Evolutionary conservation across 768 basidiomycete species (phyloP).

Genomic region (Tylopilus rubrobrunneus): DNA sequence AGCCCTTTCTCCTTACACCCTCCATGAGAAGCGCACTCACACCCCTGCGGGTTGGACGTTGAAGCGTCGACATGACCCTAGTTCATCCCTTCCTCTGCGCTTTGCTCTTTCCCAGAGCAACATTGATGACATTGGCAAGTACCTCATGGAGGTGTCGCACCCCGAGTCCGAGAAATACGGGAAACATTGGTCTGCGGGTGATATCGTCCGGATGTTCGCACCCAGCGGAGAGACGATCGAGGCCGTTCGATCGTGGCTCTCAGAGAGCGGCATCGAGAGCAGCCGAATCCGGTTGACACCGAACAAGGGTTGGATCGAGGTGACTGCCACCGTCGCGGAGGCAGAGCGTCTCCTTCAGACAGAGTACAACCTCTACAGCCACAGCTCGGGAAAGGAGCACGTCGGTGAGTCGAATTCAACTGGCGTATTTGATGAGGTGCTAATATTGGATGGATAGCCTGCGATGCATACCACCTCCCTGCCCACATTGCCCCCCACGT

Average conservation of each 20-base stretch:
- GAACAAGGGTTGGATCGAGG: conserved; percentile 27
- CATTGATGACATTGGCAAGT: conserved; percentile 16
- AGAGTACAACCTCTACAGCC: conserved; percentile 31
- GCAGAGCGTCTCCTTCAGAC: conserved; percentile 31
- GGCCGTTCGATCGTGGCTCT: conserved; percentile 29
- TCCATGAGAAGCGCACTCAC: not conserved
- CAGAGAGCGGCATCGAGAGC: conserved; percentile 22
- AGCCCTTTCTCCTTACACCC: too few relatives aligned
- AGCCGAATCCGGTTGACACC: conserved; percentile 17
- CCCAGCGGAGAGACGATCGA: conserved; percentile 24
- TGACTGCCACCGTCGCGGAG: conserved; percentile 22
- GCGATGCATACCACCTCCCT: conserved; percentile 33
- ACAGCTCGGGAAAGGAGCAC: conserved; percentile 26
- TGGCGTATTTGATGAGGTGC: not conserved
- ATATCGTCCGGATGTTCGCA: conserved; percentile 27
- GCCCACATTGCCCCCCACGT: conserved; percentile 29
- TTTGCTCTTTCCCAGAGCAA: conserved; percentile 27
- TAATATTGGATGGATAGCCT: conserved; percentile 21
- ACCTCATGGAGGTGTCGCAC: conserved; percentile 33
- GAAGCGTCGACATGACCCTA: conserved; percentile 25
- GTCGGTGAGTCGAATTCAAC: not conserved
- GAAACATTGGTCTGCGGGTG: conserved; percentile 28
- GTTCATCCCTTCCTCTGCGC: conserved; percentile 10
- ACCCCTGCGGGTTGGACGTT: conserved; percentile 34
- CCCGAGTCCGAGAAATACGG: conserved; percentile 32